These are phyloP conservation scores for Retiboletus flavoniger DNA, from an alignment of 1,284 basidiomycete species.

Conservation along the genomic window DNA sequence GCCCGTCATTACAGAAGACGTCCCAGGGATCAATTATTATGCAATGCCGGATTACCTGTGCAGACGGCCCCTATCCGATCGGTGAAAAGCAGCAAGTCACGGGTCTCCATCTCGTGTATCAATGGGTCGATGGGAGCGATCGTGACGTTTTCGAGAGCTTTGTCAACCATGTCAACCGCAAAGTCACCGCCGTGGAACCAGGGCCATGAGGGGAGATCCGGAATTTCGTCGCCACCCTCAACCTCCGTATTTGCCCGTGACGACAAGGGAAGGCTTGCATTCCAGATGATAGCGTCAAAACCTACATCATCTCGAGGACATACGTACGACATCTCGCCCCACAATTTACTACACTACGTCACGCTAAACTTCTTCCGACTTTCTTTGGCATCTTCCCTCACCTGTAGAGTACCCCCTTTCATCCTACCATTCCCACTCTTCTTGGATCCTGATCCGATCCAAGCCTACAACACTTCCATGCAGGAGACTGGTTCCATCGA, in stretches of 20 bases:
- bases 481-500: too few species aligned
- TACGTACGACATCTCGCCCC: not conserved
- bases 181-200: slow-evolving; percentile 21
- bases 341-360: not conserved
- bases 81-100: slow-evolving; percentile 13
- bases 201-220: not conserved
- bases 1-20: slow-evolving; percentile 1
- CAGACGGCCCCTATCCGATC: slow-evolving; percentile 26
- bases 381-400: too few species aligned
- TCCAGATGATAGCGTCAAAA: too few species aligned
- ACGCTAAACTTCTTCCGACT: not conserved
- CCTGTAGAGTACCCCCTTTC: too few species aligned
- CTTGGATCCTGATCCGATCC: too few species aligned
- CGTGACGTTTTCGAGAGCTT: slow-evolving; percentile 67
- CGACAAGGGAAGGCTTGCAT: not conserved
- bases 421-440: too few species aligned
- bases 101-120: slow-evolving; percentile 41
- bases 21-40: slow-evolving; percentile 12
- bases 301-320: not conserved
- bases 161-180: slow-evolving; percentile 53
- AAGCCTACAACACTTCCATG: too few species aligned
- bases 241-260: slow-evolving; percentile 14
- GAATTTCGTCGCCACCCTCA: not conserved
- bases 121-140: slow-evolving; percentile 67
- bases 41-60: slow-evolving; percentile 28